Evolutionary conservation across 495 filamentous ascomycete species (phyloP).

Genomic region (Sabuloglossum arenarium): DNA sequence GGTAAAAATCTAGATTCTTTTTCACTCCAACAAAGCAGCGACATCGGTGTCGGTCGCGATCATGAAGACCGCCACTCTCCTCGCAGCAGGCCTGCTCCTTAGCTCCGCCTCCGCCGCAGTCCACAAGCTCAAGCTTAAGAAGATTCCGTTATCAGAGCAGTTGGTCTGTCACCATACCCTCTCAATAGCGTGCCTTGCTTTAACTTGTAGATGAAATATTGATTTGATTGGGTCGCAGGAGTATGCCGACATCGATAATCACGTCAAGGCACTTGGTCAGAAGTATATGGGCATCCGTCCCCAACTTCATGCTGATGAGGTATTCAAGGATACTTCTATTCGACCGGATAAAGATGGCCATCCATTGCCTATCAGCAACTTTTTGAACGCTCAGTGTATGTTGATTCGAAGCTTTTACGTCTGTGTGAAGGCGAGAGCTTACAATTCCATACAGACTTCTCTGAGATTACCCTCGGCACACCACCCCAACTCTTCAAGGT

Average conservation of each 20-base stretch:
- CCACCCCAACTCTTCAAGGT: constrained; percentile 96
- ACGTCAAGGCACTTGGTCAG: constrained; percentile 62
- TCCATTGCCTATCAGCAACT: constrained; percentile 82
- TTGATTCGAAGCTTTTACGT: constrained; percentile 5
- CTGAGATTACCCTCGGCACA: constrained; percentile 79
- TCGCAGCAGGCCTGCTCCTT: constrained; percentile 64
- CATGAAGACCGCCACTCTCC: constrained; percentile 67
- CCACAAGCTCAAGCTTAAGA: constrained; percentile 92
- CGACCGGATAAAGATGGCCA: constrained; percentile 43
- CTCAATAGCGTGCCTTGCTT: neutral
- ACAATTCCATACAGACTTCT: constrained; percentile 51
- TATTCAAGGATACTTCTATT: constrained; percentile 57
- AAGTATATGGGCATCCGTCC: constrained; percentile 85
- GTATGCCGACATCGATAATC: constrained; percentile 55
- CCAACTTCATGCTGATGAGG: constrained; percentile 40
- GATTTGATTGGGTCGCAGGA: constrained; percentile 24
- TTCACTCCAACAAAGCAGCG: neutral
- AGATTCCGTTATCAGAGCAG: constrained; percentile 81
- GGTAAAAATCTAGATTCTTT: too few relatives aligned
- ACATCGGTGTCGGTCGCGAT: constrained; percentile 10
- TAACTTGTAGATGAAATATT: constrained; percentile 7
- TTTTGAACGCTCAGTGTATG: constrained; percentile 97
- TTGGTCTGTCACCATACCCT: constrained; percentile 38
- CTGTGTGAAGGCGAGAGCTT: constrained; percentile 6
- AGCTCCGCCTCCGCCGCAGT: constrained; percentile 63